Evolutionary conservation across 73 alveolate species (phyloP).

Genomic region (Symbiodinium pilosum): DNA sequence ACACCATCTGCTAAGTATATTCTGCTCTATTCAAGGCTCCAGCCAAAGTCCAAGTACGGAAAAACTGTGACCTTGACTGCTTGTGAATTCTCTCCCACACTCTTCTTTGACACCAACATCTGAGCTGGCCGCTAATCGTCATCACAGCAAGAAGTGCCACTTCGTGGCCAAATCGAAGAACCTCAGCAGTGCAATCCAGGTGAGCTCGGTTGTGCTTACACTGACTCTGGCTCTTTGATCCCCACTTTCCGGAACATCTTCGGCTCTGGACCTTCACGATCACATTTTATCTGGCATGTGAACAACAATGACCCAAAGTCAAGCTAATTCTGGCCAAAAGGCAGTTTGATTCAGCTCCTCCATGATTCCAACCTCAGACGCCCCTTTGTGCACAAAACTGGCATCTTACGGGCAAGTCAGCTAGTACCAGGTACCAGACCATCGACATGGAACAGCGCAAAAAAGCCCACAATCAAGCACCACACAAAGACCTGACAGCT

Average conservation of each 20-base stretch:
- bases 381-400: too few relatives aligned
- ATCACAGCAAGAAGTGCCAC: neutral
- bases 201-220: neutral
- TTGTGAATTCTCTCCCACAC: too few relatives aligned
- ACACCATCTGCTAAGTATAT: neutral
- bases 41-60: neutral
- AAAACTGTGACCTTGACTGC: neutral
- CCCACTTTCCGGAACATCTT: neutral
- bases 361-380: neutral
- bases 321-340: too few relatives aligned
- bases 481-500: neutral
- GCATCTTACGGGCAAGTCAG: too few relatives aligned
- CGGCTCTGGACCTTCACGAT: neutral
- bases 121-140: neutral
- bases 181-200: neutral
- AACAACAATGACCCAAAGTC: too few relatives aligned
- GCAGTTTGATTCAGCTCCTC: neutral
- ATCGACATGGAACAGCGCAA: neutral
- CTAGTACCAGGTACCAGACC: neutral
- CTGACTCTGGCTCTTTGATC: too few relatives aligned
- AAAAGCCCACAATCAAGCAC: conserved; percentile 4
- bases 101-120: neutral
- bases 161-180: conserved; percentile 12
- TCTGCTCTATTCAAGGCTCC: neutral
- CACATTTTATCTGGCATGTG: too few relatives aligned